Evolutionary conservation across 2,329 filamentous ascomycete species (phyloP).

Genomic region (Knufia petricola): DNA sequence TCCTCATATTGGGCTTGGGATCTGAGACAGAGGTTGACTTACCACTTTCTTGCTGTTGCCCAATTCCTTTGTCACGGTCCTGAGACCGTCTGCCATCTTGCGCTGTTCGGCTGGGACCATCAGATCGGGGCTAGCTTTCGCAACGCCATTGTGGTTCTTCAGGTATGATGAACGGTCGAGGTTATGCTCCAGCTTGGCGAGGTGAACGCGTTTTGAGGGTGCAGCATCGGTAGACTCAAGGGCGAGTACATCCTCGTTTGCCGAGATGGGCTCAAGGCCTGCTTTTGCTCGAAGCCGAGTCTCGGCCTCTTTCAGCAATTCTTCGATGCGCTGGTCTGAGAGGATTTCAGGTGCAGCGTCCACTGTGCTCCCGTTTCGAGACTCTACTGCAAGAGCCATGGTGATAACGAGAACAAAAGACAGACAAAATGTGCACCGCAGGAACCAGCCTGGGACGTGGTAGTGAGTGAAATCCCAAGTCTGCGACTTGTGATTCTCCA

Average conservation of each 20-base stretch:
- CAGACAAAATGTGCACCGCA: no score
- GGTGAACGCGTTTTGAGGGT: conserved; percentile 8
- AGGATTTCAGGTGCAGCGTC: conserved; percentile 5
- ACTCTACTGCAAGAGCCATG: neutral
- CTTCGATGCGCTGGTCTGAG: conserved; percentile 51
- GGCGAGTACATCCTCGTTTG: conserved; percentile 16
- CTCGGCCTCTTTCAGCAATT: conserved; percentile 56
- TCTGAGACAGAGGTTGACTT: conserved; percentile 24
- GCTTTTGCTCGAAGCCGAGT: conserved; percentile 38
- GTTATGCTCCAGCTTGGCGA: conserved; percentile 19
- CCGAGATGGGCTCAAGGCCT: conserved; percentile 20
- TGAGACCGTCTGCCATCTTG: conserved; percentile 39
- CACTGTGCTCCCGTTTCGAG: neutral
- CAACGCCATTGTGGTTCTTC: conserved; percentile 42
- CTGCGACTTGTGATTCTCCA: no score
- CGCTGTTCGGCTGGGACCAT: conserved; percentile 38
- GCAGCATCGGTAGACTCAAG: conserved; percentile 10
- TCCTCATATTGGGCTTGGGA: conserved; percentile 58
- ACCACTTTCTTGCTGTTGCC: conserved; percentile 44
- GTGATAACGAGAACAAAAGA: neutral
- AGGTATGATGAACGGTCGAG: conserved; percentile 15
- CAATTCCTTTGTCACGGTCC: conserved; percentile 44
- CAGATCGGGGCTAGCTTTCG: conserved; percentile 43
- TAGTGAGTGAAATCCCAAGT: no score
- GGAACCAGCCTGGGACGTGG: no score